Percentiles rank a stretch among this genome's conserved stretches.
Evolutionary conservation across 2,329 filamentous ascomycete genomes (phyloP).

Genomic region (Aspergillus transmontanensis): DNA sequence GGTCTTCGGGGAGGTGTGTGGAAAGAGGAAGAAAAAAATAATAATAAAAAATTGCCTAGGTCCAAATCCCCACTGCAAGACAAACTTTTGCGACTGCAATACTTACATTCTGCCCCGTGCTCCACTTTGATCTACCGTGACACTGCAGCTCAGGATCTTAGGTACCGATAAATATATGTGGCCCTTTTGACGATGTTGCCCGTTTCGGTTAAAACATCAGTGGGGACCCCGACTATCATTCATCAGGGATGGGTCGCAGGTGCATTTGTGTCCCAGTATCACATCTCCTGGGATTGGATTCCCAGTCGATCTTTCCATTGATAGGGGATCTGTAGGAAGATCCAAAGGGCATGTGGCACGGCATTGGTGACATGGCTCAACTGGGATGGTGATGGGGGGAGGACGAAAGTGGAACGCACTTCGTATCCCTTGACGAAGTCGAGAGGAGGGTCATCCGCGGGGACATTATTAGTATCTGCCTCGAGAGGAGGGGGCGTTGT

Average conservation of each 20-base stretch:
- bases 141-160: conserved; percentile 11
- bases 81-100: conserved; percentile 10
- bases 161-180: conserved; percentile 6
- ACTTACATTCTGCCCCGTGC: conserved; percentile 10
- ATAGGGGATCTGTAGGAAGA: neutral
- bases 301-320: neutral
- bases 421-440: conserved; percentile 1
- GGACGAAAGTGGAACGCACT: neutral
- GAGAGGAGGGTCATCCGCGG: neutral
- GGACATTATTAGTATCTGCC: neutral
- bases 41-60: neutral
- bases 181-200: conserved; percentile 3
- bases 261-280: neutral
- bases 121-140: conserved; percentile 12
- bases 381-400: neutral
- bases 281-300: neutral
- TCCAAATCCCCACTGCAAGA: conserved; percentile 1
- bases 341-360: conserved; percentile 2
- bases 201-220: neutral
- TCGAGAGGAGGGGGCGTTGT: neutral
- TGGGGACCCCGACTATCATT: conserved; percentile 3
- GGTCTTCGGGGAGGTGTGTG: neutral
- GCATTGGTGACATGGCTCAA: neutral
- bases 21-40: neutral
- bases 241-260: conserved; percentile 1